A percentile compares a stretch with the other conserved stretches of the same genome.
These are phyloP conservation scores for Helichrysum umbraculigerum DNA, from an alignment of 129 eudicot species.

Conservation along the genomic window DNA sequence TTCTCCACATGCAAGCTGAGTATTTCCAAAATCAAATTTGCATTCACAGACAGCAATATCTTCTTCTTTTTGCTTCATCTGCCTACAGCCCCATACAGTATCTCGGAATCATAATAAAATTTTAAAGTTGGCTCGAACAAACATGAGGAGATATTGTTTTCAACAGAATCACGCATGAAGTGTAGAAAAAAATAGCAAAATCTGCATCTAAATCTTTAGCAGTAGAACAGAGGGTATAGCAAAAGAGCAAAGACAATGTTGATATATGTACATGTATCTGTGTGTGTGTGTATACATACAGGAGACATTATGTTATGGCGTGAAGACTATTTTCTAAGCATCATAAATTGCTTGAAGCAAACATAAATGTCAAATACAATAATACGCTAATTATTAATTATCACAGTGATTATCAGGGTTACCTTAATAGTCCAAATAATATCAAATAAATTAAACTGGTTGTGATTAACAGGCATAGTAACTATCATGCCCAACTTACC, in stretches of 20 bases:
- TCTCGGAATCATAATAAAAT: conserved; percentile 15
- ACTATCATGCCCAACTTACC: neutral
- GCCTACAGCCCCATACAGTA: conserved; percentile 43
- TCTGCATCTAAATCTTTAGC: conserved; percentile 7
- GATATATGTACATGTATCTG: neutral
- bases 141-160: neutral
- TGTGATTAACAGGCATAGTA: neutral
- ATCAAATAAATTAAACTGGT: neutral
- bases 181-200: conserved; percentile 9
- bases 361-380: neutral
- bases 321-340: conserved; percentile 1
- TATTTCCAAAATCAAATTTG: conserved; percentile 56
- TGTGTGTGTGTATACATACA: too few species aligned
- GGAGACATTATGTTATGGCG: neutral
- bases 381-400: neutral
- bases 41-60: conserved; percentile 88
- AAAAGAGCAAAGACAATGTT: neutral
- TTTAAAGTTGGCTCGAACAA: conserved; percentile 10
- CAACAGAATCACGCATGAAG: conserved; percentile 10
- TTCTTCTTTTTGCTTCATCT: conserved; percentile 71
- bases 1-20: conserved; percentile 87
- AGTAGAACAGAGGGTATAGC: conserved; percentile 10
- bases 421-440: neutral
- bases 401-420: neutral
- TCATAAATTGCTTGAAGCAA: neutral